Evolutionary conservation across 768 basidiomycete species (phyloP), one percentile per base, ranked within the genome.

Genomic region (Glaciozyma martinii): DNA sequence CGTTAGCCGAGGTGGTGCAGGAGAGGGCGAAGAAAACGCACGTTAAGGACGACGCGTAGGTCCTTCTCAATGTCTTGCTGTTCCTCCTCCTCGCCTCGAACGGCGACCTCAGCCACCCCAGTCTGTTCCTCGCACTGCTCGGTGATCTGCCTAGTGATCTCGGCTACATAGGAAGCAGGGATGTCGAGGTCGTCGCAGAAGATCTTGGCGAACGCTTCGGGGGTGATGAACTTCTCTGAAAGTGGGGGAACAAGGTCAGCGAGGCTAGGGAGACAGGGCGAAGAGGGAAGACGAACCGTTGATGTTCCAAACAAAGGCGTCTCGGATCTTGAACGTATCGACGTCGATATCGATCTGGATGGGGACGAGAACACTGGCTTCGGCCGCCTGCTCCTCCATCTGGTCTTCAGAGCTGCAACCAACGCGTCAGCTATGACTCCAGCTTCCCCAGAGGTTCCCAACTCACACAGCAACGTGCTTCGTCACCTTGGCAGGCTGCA

Each of bases 301-400:
- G 54, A 92, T 77, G 73, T 98, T 95, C 95, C 95, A 99, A 16
- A 90, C 83, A 76, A 99, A 98, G 73, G 87, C 87, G 74, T 99
- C 95, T 49, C 93, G 86, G 75, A 99, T 84, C 72, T 93, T 81
- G 73, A 89, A 89, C 0, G 87, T 87, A 16, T 90, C 89, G 16
- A 88, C 90, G 75, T 97, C 93, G 72, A 99, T 85, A 71, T 98
- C 93, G 59, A 99, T 88, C 54, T 90, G 89, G 63, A 99, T 90
- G 5, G 95, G 95, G 18, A 98, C 84, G 42, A 94, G 84, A 7
- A 81, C 75, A 3, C 81, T 80, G 1, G 79, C 76, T 65, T 77
- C 77, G 54, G 79, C 74, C 3, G 89, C 87, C 72, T 88, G 84
- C 23, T 75, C 75, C 57, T 86, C 82, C 40, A 94, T 76, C 18